phyloP scores from a whole-genome alignment of 495 filamentous ascomycete genomes.

The Talaromyces adpressus region DNA sequence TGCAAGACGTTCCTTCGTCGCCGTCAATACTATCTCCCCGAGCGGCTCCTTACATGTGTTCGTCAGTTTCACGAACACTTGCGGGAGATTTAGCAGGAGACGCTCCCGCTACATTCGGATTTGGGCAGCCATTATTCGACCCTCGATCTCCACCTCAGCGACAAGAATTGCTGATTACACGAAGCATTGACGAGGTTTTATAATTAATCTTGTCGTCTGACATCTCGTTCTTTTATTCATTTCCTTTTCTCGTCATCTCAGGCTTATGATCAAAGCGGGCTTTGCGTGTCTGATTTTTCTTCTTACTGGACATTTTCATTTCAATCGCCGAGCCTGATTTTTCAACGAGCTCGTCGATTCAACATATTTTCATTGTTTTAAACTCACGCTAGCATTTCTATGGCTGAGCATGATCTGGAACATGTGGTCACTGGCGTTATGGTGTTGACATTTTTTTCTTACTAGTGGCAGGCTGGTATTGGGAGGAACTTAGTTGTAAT shows the following conservation, averaged over 20 bases:
- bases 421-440: conserved; percentile 17
- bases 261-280: conserved; percentile 42
- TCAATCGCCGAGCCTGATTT: conserved; percentile 10
- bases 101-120: conserved; percentile 17
- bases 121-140: conserved; percentile 25
- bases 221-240: conserved; percentile 13
- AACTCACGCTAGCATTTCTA: conserved; percentile 10
- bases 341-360: not conserved
- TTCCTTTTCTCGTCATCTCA: conserved; percentile 21
- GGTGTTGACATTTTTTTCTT: conserved; percentile 16
- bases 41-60: conserved; percentile 39
- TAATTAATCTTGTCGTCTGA: conserved; percentile 18
- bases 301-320: conserved; percentile 13
- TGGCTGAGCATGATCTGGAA: conserved; percentile 16
- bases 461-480: conserved; percentile 7
- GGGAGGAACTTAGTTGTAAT: conserved; percentile 21
- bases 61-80: conserved; percentile 25
- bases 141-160: conserved; percentile 42
- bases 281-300: conserved; percentile 27
- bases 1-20: conserved; percentile 29
- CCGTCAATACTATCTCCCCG: conserved; percentile 42
- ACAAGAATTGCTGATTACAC: conserved; percentile 42
- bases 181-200: conserved; percentile 48
- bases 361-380: conserved; percentile 12
- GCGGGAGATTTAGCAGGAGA: conserved; percentile 29